Conservation (phyloP, 2,329 filamentous ascomycete genomes). For the Acrocalymma vagum region DNA sequence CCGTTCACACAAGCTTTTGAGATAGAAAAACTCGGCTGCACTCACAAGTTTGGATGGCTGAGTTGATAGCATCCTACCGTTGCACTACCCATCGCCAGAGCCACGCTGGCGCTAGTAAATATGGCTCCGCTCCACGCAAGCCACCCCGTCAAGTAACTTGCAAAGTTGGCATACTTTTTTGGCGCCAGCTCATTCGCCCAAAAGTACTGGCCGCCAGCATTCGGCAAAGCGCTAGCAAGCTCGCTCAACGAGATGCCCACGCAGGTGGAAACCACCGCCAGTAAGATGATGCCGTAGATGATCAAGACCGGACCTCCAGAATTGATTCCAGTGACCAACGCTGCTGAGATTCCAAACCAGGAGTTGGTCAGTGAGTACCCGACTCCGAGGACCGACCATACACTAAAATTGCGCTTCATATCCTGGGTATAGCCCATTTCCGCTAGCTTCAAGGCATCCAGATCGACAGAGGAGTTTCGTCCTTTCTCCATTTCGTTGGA, state of each 20-base stretch:
- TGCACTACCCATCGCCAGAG: slow-evolving; percentile 57
- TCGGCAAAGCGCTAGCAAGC: slow-evolving; percentile 58
- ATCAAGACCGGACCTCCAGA: slow-evolving; percentile 59
- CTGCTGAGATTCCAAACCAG: slow-evolving; percentile 61
- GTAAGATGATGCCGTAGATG: slow-evolving; percentile 59
- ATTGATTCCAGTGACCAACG: slow-evolving; percentile 59
- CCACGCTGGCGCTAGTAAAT: slow-evolving; percentile 63
- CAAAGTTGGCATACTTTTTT: slow-evolving; percentile 54
- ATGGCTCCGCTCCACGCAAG: slow-evolving; percentile 64
- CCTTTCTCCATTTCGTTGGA: slow-evolving; percentile 20
- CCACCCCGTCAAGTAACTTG: slow-evolving; percentile 59
- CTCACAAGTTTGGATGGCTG: slow-evolving; percentile 62
- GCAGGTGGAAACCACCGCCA: slow-evolving; percentile 55
- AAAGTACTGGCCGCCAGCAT: slow-evolving; percentile 62
- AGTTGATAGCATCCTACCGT: slow-evolving; percentile 62
- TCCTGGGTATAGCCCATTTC: slow-evolving; percentile 60
- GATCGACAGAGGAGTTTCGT: slow-evolving; percentile 28
- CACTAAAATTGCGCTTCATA: slow-evolving; percentile 57
- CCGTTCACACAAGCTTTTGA: not conserved
- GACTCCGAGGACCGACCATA: slow-evolving; percentile 60
- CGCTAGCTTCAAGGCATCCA: slow-evolving; percentile 55
- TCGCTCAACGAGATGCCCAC: slow-evolving; percentile 58
- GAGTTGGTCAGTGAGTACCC: slow-evolving; percentile 62
- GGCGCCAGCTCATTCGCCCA: slow-evolving; percentile 60
- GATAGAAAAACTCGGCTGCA: slow-evolving; percentile 6